These are phyloP conservation scores for Barbarea vulgaris DNA, from an alignment of 345 rosid genomes.

Conservation along the genomic window DNA sequence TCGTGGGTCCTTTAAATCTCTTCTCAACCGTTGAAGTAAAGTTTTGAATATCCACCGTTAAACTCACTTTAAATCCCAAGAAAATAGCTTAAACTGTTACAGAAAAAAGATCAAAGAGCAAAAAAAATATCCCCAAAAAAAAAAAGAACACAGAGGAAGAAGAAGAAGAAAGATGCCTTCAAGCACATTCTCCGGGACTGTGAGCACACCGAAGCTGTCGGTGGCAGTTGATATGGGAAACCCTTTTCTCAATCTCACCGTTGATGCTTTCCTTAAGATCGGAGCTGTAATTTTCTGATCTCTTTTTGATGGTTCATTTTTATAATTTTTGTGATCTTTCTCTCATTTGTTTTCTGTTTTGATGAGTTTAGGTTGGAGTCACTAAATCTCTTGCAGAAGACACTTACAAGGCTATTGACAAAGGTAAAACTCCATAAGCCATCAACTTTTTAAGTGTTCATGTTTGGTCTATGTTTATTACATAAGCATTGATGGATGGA, in stretches of 20 bases:
- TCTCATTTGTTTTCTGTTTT: neutral
- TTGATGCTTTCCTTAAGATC: constrained; percentile 86
- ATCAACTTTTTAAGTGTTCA: neutral
- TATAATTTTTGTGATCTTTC: neutral
- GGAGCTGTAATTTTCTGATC: constrained; percentile 53
- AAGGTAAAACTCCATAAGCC: constrained; percentile 49
- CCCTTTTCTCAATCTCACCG: constrained; percentile 68
- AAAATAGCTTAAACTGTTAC: constrained; percentile 14
- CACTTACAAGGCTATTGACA: constrained; percentile 51
- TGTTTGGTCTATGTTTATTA: neutral
- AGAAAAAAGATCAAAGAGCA: neutral
- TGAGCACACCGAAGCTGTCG: constrained; percentile 65
- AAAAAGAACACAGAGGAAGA: neutral
- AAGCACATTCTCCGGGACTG: constrained; percentile 55
- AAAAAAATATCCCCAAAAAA: neutral
- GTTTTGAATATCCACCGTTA: neutral
- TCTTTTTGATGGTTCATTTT: neutral
- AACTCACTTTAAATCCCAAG: constrained; percentile 29
- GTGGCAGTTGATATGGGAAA: constrained; percentile 73
- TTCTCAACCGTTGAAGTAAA: constrained; percentile 36
- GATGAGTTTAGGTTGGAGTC: constrained; percentile 67
- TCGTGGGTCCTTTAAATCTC: constrained; percentile 36
- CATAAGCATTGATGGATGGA: neutral
- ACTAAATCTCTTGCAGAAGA: constrained; percentile 67
- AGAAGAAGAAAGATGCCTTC: constrained; percentile 59